Base-by-base conservation (phyloP, 225 moss, liverwort and hornwort genomes). In the Pseudoscleropodium purum region DNA sequence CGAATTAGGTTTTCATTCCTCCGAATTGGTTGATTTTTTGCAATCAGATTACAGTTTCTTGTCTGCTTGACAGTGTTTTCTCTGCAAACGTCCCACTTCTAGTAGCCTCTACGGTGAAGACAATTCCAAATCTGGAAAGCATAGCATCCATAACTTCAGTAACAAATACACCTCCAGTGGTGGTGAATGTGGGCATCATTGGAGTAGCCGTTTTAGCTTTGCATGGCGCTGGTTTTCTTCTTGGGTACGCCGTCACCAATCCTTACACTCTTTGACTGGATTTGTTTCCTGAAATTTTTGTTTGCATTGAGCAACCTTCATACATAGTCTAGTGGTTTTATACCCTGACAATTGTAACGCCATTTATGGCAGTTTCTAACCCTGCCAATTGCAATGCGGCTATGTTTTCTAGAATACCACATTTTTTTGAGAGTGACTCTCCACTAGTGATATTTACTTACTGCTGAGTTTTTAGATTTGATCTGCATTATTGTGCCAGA, bases 81-180 rank as follows among this genome's bases (percentile, higher is more conserved):
- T 95, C 95, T 84, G 94, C 94, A 62, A 94, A 95, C 73, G 90
- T 95, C 56, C 93, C 94, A 63, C 93, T 94, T 88, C 87, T 95
- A 47, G 60, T 91, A 20, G 75, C 85, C 86, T 89, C 94, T 73
- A 84, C 85, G 7, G 78, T 90, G 91, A 89, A 93, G 81, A 61
- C n/a, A 57, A 85, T 74, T 86, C 87, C 94, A 30, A 89, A 62
- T 68, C 39, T 92, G 86, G 85, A 66, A 74, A 90, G 84, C 76
- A 41, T 87, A 65, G 79, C 86, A 73, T 92, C 90, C 43, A 61
- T 90, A 63, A 80, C 90, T 88, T 61, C 95, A 68, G 79, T 82
- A 31, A 81, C 86, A 73, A 82, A 84, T 69, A 87, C 93, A 29
- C 93, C 90, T 86, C 86, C 91, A 37, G 89, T 90, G 66, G 29